phyloP scores from a whole-genome alignment of 495 filamentous ascomycete species.

The Astrocystis sublimbata region DNA sequence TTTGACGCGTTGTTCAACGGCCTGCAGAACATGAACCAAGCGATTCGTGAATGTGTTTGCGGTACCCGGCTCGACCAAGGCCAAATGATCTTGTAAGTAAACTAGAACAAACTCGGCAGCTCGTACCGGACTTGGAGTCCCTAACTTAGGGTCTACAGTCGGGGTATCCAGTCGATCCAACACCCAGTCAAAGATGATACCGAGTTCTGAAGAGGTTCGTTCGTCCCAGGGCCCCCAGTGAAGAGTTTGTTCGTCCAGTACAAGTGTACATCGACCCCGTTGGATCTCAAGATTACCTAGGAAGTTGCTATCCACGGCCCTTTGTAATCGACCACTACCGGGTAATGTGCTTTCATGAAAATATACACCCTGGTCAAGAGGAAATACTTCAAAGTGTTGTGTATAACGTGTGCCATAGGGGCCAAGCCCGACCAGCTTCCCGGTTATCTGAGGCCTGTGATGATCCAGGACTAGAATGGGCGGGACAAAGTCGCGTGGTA shows the following conservation, averaged over 20 bases:
- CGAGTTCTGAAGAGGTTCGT: conserved; percentile 65
- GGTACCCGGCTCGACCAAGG: conserved; percentile 29
- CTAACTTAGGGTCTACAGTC: background rate
- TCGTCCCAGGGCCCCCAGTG: conserved; percentile 74
- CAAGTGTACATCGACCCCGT: conserved; percentile 35
- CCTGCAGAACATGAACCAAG: conserved; percentile 45
- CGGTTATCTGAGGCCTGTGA: conserved; percentile 30
- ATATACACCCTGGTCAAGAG: conserved; percentile 66
- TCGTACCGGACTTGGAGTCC: conserved; percentile 19
- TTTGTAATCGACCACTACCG: conserved; percentile 66
- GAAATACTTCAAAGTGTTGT: conserved; percentile 70
- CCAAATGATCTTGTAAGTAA: conserved; percentile 42
- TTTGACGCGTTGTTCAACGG: conserved; percentile 40
- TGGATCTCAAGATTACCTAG: conserved; percentile 30
- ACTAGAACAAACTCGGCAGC: conserved; percentile 43
- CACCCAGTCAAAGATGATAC: conserved; percentile 57
- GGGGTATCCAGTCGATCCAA: conserved; percentile 40
- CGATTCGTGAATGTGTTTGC: conserved; percentile 46
- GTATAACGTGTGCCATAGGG: conserved; percentile 68
- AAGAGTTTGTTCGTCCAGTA: conserved; percentile 51
- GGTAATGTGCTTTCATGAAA: conserved; percentile 78
- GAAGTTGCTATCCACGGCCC: conserved; percentile 44
- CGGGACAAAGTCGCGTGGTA: conserved; percentile 34
- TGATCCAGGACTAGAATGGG: conserved; percentile 13
- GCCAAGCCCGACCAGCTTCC: conserved; percentile 57